These are phyloP conservation scores for Penicillium occitanis DNA, from an alignment of 2,329 filamentous ascomycete species.

Conservation along the genomic window DNA sequence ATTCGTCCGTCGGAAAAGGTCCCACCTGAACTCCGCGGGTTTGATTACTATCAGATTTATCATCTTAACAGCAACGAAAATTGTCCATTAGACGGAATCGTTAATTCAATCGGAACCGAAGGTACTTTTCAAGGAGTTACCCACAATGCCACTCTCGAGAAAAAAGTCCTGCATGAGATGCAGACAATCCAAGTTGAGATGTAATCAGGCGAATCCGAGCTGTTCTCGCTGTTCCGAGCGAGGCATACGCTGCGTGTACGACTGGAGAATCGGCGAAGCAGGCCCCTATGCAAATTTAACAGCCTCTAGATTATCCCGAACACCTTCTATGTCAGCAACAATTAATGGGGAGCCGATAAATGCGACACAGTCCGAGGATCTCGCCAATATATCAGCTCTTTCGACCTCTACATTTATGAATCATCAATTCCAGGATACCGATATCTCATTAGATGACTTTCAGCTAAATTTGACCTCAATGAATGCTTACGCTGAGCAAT, in stretches of 20 bases:
- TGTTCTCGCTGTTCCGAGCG: constrained; percentile 20
- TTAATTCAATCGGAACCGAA: neutral
- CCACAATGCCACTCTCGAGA: constrained; percentile 17
- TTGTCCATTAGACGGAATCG: neutral
- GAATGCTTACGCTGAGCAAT: neutral
- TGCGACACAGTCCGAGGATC: neutral
- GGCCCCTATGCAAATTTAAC: neutral
- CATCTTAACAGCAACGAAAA: neutral
- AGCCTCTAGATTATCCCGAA: neutral
- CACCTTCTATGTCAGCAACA: neutral
- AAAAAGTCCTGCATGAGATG: constrained; percentile 20
- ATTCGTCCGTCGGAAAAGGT: neutral
- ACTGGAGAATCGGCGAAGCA: neutral
- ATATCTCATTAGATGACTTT: neutral
- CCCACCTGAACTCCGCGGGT: constrained; percentile 17
- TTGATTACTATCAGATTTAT: neutral
- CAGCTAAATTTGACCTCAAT: neutral
- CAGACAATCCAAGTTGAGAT: constrained; percentile 20
- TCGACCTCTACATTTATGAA: constrained; percentile 2
- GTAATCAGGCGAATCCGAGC: constrained; percentile 14
- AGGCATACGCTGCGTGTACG: constrained; percentile 17
- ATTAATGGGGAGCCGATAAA: neutral
- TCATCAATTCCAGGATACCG: neutral
- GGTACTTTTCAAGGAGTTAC: neutral
- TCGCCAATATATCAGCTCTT: neutral